Conservation (phyloP, 2,329 filamentous ascomycete genomes). For the Penicillium sumatraense region DNA sequence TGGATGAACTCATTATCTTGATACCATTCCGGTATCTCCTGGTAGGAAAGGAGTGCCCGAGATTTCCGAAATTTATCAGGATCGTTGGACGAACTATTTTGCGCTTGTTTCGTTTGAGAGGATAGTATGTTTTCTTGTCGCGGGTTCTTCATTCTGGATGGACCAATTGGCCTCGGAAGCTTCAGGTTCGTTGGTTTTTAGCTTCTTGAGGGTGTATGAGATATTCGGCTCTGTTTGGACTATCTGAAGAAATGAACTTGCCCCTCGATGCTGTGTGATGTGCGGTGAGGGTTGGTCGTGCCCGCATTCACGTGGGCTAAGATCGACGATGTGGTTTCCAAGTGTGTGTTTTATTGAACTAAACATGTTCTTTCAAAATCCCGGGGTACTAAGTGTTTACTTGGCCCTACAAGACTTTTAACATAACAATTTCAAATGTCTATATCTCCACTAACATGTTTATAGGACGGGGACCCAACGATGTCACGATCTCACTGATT, state of each 20-base stretch:
- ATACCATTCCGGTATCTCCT: constrained; percentile 5
- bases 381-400: too few relatives aligned
- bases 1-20: constrained; percentile 29
- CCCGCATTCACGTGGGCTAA: too few relatives aligned
- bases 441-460: too few relatives aligned
- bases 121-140: background rate
- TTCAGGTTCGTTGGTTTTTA: background rate
- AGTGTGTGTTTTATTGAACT: background rate
- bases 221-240: too few relatives aligned
- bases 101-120: background rate
- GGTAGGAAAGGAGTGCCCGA: background rate
- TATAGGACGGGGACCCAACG: too few relatives aligned
- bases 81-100: background rate
- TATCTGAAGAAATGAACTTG: too few relatives aligned
- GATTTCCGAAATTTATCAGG: background rate
- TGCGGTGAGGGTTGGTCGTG: background rate
- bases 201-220: background rate
- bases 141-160: background rate
- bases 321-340: background rate
- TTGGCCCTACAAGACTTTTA: too few relatives aligned
- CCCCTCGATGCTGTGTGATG: background rate
- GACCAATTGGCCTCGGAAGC: background rate
- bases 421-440: too few relatives aligned
- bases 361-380: too few relatives aligned
- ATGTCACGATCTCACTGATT: too few relatives aligned